Conservation (phyloP, 1,139 yeast genomes). For the Yamadazyma jaroonii region DNA sequence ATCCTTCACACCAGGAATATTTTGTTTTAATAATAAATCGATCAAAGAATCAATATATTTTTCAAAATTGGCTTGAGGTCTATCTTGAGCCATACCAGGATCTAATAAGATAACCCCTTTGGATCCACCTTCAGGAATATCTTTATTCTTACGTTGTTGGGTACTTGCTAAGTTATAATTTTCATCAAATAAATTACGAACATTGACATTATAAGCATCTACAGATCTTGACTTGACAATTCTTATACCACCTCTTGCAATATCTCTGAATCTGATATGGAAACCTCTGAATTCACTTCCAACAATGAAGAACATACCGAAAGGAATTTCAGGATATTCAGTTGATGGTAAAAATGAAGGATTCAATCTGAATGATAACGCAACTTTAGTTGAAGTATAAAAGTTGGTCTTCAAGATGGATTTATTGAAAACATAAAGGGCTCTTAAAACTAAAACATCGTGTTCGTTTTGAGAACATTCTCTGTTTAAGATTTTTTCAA, state of each 20-base stretch:
- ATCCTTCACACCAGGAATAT: slow-evolving; percentile 77
- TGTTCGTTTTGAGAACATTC: slow-evolving; percentile 79
- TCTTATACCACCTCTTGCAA: slow-evolving; percentile 97
- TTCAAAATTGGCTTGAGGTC: slow-evolving; percentile 83
- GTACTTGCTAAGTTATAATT: slow-evolving; percentile 94
- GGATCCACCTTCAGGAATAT: slow-evolving; percentile 98
- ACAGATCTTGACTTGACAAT: slow-evolving; percentile 84
- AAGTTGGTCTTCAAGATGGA: slow-evolving; percentile 90
- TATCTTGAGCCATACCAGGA: slow-evolving; percentile 74
- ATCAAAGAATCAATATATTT: slow-evolving; percentile 90
- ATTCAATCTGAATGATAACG: slow-evolving; percentile 85
- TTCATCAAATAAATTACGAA: slow-evolving; percentile 89
- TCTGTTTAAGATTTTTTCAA: slow-evolving; percentile 63
- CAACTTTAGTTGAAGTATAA: slow-evolving; percentile 91
- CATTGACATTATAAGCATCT: slow-evolving; percentile 85
- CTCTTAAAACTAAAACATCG: slow-evolving; percentile 77
- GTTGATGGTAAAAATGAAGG: slow-evolving; percentile 79
- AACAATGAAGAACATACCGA: slow-evolving; percentile 91
- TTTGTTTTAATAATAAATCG: slow-evolving; percentile 76
- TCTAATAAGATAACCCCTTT: slow-evolving; percentile 93
- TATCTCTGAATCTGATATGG: slow-evolving; percentile 95
- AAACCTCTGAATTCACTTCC: slow-evolving; percentile 97
- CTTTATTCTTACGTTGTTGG: slow-evolving; percentile 96
- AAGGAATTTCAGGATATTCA: slow-evolving; percentile 92
- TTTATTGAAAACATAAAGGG: slow-evolving; percentile 80